phyloP scores from a whole-genome alignment of 2,329 filamentous ascomycete genomes.

The Colletotrichum sp. region DNA sequence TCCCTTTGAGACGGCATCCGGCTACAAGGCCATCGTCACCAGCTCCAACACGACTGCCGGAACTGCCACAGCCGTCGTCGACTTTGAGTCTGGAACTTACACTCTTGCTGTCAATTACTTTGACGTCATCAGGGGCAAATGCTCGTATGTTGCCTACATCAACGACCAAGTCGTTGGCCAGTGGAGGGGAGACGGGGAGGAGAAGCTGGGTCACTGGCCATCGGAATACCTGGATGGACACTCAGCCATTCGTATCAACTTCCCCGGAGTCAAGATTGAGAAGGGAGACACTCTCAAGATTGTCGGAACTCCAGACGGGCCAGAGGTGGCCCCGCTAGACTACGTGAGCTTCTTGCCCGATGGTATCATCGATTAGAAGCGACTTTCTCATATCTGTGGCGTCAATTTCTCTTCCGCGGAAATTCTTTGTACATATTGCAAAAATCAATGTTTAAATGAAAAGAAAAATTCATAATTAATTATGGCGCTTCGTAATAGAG shows the following conservation, averaged over 20 bases:
- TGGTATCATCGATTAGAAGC: slow-evolving; percentile 39
- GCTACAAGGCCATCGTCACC: slow-evolving; percentile 60
- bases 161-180: slow-evolving; percentile 56
- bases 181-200: slow-evolving; percentile 67
- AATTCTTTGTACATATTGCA: neutral
- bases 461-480: neutral
- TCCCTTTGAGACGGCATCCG: slow-evolving; percentile 63
- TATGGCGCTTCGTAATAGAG: neutral
- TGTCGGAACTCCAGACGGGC: slow-evolving; percentile 61
- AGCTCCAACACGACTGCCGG: slow-evolving; percentile 54
- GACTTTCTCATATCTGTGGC: neutral
- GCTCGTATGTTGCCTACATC: slow-evolving; percentile 60
- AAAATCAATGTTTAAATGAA: neutral
- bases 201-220: slow-evolving; percentile 62
- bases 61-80: slow-evolving; percentile 50
- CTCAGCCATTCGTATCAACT: slow-evolving; percentile 67
- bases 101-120: slow-evolving; percentile 72
- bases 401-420: neutral
- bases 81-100: slow-evolving; percentile 59
- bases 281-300: slow-evolving; percentile 60
- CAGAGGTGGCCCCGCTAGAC: slow-evolving; percentile 70
- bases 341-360: slow-evolving; percentile 67
- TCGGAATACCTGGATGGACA: slow-evolving; percentile 68
- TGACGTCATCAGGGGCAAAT: slow-evolving; percentile 63
- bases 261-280: slow-evolving; percentile 51